Conservation (phyloP, 2,329 filamentous ascomycete species). For the Stagonosporopsis chrysanthemi region DNA sequence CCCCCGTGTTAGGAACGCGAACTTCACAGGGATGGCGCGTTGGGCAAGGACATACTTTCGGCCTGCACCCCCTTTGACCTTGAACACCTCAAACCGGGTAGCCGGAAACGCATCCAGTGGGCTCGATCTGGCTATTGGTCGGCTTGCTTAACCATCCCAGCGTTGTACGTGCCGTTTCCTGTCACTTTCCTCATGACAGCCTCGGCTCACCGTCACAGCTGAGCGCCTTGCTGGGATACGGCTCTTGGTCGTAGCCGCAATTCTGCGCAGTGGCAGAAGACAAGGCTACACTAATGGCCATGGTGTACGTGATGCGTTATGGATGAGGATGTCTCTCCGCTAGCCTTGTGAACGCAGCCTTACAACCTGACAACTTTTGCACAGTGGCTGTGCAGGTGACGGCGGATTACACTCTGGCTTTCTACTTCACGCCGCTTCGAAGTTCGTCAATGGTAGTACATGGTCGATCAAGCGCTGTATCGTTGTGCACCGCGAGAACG, state of each 20-base stretch:
- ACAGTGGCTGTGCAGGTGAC: slow-evolving; percentile 14
- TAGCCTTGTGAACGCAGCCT: slow-evolving; percentile 32
- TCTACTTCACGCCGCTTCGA: slow-evolving; percentile 20
- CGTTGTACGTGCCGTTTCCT: slow-evolving; percentile 49
- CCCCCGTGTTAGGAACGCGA: neutral
- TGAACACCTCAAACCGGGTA: slow-evolving; percentile 36
- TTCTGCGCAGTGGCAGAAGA: slow-evolving; percentile 28
- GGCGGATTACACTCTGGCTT: slow-evolving; percentile 6
- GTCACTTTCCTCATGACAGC: slow-evolving; percentile 36
- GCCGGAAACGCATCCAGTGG: slow-evolving; percentile 24
- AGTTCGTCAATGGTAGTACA: slow-evolving; percentile 32
- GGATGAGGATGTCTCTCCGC: slow-evolving; percentile 35
- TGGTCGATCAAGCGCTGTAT: slow-evolving; percentile 29
- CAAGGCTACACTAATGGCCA: slow-evolving; percentile 27
- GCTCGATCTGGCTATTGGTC: slow-evolving; percentile 27
- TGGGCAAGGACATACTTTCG: slow-evolving; percentile 28
- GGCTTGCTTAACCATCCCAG: slow-evolving; percentile 26
- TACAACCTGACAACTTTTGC: slow-evolving; percentile 15
- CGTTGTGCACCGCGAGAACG: slow-evolving; percentile 28
- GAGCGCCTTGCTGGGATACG: slow-evolving; percentile 23
- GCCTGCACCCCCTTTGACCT: slow-evolving; percentile 18
- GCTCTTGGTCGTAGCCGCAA: slow-evolving; percentile 23
- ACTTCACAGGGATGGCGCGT: slow-evolving; percentile 16
- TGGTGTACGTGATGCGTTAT: slow-evolving; percentile 21
- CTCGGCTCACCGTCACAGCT: slow-evolving; percentile 27